phyloP scores from a whole-genome alignment of 129 eudicot genomes.

The Helianthus tuberosus region DNA sequence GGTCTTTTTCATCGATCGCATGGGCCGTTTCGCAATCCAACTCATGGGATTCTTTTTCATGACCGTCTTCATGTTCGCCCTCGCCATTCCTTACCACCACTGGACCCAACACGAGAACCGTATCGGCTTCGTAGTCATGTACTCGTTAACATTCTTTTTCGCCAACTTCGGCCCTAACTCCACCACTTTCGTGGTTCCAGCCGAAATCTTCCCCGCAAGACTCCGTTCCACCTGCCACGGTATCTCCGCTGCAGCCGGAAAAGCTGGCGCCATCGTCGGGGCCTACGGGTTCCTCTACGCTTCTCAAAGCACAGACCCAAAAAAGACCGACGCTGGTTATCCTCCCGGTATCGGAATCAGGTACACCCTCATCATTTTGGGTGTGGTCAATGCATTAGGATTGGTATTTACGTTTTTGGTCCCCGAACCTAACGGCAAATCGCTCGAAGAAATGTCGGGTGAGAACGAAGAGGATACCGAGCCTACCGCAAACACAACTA shows the following conservation, averaged over 20 bases:
- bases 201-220: conserved; percentile 53
- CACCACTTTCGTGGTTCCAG: conserved; percentile 53
- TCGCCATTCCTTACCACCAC: conserved; percentile 45
- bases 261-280: conserved; percentile 50
- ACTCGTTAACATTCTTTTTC: conserved; percentile 46
- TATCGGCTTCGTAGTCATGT: conserved; percentile 45
- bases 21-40: conserved; percentile 42
- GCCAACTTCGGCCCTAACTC: conserved; percentile 60
- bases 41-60: conserved; percentile 50
- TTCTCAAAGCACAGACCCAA: conserved; percentile 30
- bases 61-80: conserved; percentile 55
- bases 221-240: conserved; percentile 59
- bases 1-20: conserved; percentile 29
- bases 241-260: conserved; percentile 51
- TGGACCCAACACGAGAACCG: conserved; percentile 39
- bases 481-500: neutral
- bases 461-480: conserved; percentile 36
- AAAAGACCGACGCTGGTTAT: conserved; percentile 41
- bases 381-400: conserved; percentile 35
- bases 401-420: conserved; percentile 41
- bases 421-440: conserved; percentile 49
- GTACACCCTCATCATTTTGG: conserved; percentile 42
- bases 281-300: conserved; percentile 52
- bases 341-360: conserved; percentile 48
- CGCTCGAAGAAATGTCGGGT: conserved; percentile 43